phyloP scores from a whole-genome alignment of 257 asterid species.

The Salvia splendens region DNA sequence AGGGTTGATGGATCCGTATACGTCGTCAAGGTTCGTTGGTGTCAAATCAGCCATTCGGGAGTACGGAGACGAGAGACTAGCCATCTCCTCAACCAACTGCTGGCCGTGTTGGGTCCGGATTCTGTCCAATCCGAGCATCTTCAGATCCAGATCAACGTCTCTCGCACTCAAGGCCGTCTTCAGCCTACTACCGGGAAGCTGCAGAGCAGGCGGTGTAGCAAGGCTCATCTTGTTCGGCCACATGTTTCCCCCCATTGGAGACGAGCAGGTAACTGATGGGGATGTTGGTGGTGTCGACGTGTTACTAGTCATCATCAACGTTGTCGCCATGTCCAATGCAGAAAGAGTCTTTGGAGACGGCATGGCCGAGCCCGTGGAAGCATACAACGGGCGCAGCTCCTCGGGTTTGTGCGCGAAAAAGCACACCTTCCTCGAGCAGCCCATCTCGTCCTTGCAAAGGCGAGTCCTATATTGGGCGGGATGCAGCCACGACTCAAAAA shows the following conservation, averaged over 20 bases:
- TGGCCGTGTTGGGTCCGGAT: too few species aligned
- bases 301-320: too few species aligned
- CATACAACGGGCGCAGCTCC: conserved; percentile 78
- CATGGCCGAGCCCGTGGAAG: conserved; percentile 88
- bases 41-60: too few species aligned
- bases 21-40: conserved; percentile 71
- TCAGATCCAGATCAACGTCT: too few species aligned
- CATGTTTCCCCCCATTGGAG: too few species aligned
- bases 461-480: conserved; percentile 93
- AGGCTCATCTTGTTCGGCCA: conserved; percentile 68
- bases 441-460: conserved; percentile 84
- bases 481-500: conserved; percentile 92
- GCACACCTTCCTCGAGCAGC: conserved; percentile 82
- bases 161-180: conserved; percentile 61
- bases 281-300: conserved; percentile 46
- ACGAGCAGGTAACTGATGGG: too few species aligned
- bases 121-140: too few species aligned
- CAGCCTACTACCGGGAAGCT: conserved; percentile 78
- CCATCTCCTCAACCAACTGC: too few species aligned
- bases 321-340: conserved; percentile 46
- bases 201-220: conserved; percentile 62
- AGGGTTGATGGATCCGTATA: too few species aligned
- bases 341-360: conserved; percentile 68
- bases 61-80: too few species aligned
- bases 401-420: conserved; percentile 86